Evolutionary conservation across 2,329 filamentous ascomycete species (phyloP).

Genomic region (Fusarium mangiferae): DNA sequence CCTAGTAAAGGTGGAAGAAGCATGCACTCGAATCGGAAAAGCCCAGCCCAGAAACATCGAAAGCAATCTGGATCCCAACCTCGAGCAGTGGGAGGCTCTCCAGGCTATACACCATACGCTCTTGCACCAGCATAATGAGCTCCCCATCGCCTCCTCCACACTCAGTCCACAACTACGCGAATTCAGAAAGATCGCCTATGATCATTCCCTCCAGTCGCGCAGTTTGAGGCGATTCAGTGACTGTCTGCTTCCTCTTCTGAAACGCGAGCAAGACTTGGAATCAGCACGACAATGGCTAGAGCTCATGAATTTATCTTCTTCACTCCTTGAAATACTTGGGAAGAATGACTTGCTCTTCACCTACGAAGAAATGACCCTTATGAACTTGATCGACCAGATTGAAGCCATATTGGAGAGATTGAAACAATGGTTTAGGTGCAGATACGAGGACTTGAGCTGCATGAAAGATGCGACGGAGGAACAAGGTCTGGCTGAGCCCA

Average conservation of each 20-base stretch:
- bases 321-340: neutral
- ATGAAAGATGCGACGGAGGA: neutral
- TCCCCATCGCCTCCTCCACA: fast-evolving
- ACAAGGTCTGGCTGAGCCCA: fast-evolving
- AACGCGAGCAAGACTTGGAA: neutral
- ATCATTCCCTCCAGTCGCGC: fast-evolving
- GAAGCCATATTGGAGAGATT: fast-evolving
- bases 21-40: neutral
- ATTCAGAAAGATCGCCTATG: fast-evolving
- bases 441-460: fast-evolving
- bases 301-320: fast-evolving
- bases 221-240: too few species aligned
- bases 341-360: fast-evolving
- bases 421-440: fast-evolving
- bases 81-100: fast-evolving
- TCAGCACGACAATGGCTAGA: neutral
- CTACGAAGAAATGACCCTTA: fast-evolving
- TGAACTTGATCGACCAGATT: neutral
- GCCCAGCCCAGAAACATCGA: fast-evolving
- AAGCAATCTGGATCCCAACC: fast-evolving
- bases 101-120: fast-evolving
- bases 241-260: too few species aligned
- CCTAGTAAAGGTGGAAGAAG: neutral
- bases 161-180: fast-evolving
- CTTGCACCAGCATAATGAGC: fast-evolving